These are phyloP conservation scores for Cutaneotrichosporon spelunceum DNA, from an alignment of 1,284 basidiomycete genomes.

Conservation along the genomic window DNA sequence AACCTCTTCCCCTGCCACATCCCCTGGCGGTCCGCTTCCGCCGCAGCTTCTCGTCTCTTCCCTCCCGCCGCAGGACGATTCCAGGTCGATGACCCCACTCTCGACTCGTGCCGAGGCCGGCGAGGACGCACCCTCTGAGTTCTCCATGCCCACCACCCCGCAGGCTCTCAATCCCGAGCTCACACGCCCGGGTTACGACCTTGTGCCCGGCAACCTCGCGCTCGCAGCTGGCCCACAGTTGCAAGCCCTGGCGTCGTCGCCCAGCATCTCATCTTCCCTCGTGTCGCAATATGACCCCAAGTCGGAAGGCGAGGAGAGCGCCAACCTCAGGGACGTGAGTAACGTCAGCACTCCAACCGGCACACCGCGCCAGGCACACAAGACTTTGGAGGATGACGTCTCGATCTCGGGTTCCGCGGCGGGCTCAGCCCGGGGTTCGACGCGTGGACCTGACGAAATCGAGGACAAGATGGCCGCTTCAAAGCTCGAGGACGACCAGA, in stretches of 20 bases:
- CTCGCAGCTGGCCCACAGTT: slow-evolving; percentile 25
- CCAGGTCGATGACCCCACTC: slow-evolving; percentile 42
- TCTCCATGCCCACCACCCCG: slow-evolving; percentile 42
- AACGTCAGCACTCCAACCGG: slow-evolving; percentile 45
- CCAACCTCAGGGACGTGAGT: slow-evolving; percentile 44
- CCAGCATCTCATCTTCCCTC: slow-evolving; percentile 35
- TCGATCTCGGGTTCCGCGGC: slow-evolving; percentile 22
- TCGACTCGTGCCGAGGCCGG: slow-evolving; percentile 47
- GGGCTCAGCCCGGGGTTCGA: slow-evolving; percentile 29
- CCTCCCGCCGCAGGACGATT: slow-evolving; percentile 28
- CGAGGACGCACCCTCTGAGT: slow-evolving; percentile 31
- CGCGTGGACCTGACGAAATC: slow-evolving; percentile 10
- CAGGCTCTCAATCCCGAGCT: slow-evolving; percentile 33
- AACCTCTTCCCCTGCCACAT: slow-evolving; percentile 33
- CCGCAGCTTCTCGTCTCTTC: slow-evolving; percentile 34
- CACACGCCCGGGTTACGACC: slow-evolving; percentile 32
- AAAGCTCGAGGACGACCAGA: slow-evolving; percentile 2
- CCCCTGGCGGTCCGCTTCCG: slow-evolving; percentile 27
- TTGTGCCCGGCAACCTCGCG: slow-evolving; percentile 40
- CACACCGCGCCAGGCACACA: slow-evolving; percentile 40
- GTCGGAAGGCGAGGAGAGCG: slow-evolving; percentile 29
- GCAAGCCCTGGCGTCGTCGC: slow-evolving; percentile 14
- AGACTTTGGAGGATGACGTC: slow-evolving; percentile 32
- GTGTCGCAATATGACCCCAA: slow-evolving; percentile 36
- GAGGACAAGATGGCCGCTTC: slow-evolving; percentile 10